A percentile compares a stretch with the other conserved stretches of the same genome.
phyloP scores from a whole-genome alignment of 345 rosid genomes.

The Iberis pinnata region DNA sequence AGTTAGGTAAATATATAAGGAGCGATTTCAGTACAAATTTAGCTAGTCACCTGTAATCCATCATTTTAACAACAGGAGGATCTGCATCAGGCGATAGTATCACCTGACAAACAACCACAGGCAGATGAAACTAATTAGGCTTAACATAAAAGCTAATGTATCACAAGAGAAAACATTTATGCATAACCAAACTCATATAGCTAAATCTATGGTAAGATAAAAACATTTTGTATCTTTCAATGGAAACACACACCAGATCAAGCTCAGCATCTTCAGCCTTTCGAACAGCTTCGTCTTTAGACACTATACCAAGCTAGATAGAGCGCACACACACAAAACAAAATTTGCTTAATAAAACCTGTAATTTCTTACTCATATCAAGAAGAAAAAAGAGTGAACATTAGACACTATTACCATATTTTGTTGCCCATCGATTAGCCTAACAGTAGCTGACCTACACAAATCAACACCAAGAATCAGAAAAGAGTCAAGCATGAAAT shows the following conservation, averaged over 20 bases:
- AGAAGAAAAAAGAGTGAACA: background rate
- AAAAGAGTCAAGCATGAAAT: no score
- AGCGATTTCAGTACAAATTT: conserved; percentile 1
- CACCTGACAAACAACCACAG: conserved; percentile 38
- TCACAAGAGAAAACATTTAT: background rate
- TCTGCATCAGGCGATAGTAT: conserved; percentile 85
- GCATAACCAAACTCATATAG: no score
- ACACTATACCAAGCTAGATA: conserved; percentile 70
- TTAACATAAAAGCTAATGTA: background rate
- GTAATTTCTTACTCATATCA: background rate
- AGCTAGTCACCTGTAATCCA: conserved; percentile 64
- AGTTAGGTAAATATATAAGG: background rate
- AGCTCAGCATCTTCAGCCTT: conserved; percentile 84
- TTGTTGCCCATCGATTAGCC: conserved; percentile 69
- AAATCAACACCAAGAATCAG: background rate
- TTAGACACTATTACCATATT: conserved; percentile 72
- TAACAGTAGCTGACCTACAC: conserved; percentile 64
- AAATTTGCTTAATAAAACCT: conserved; percentile 6
- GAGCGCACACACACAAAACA: background rate
- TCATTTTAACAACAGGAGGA: conserved; percentile 88
- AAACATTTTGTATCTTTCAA: background rate
- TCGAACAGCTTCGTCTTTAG: conserved; percentile 65
- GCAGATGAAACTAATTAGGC: background rate
- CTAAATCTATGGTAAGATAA: no score
- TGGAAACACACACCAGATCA: conserved; percentile 56